A percentile compares a stretch with the other conserved stretches of the same genome.
Evolutionary conservation across 345 rosid species (phyloP).

Genomic region (Hirschfeldia incana): DNA sequence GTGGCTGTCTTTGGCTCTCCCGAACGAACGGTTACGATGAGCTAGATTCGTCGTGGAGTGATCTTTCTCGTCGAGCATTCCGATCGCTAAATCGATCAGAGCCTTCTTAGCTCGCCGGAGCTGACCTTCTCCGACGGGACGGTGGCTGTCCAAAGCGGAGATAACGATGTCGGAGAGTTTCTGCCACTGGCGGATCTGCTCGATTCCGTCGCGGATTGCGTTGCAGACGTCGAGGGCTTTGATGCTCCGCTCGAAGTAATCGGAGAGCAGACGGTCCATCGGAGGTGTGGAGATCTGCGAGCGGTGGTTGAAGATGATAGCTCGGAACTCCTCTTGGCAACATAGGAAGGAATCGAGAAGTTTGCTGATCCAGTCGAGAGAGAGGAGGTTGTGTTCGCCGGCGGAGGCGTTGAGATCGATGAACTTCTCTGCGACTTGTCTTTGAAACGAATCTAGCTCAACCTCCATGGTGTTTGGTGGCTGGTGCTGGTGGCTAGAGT

Average conservation of each 20-base stretch:
- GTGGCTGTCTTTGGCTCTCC: conserved; percentile 51
- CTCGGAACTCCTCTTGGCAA: conserved; percentile 69
- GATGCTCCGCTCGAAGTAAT: conserved; percentile 65
- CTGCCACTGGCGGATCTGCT: conserved; percentile 72
- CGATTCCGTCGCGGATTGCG: conserved; percentile 83
- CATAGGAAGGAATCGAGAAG: conserved; percentile 59
- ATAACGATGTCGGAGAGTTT: conserved; percentile 70
- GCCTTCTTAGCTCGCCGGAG: conserved; percentile 91
- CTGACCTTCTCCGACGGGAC: conserved; percentile 71
- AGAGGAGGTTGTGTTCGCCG: conserved; percentile 46
- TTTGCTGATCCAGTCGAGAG: conserved; percentile 59
- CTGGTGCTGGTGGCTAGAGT: conserved; percentile 20
- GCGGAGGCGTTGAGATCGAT: conserved; percentile 46
- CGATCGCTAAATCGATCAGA: conserved; percentile 69
- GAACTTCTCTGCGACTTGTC: conserved; percentile 58
- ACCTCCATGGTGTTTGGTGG: conserved; percentile 40
- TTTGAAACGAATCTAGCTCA: conserved; percentile 66
- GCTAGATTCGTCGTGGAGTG: conserved; percentile 46
- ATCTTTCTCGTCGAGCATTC: conserved; percentile 88
- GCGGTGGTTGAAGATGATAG: conserved; percentile 46
- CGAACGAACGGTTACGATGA: conserved; percentile 83
- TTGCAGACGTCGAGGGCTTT: conserved; percentile 88
- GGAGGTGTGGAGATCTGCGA: conserved; percentile 43
- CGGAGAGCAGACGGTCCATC: conserved; percentile 54
- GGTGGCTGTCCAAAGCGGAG: conserved; percentile 54